Evolutionary conservation across 2,329 filamentous ascomycete species (phyloP).

Genomic region (Nothomitra cinnamomea): DNA sequence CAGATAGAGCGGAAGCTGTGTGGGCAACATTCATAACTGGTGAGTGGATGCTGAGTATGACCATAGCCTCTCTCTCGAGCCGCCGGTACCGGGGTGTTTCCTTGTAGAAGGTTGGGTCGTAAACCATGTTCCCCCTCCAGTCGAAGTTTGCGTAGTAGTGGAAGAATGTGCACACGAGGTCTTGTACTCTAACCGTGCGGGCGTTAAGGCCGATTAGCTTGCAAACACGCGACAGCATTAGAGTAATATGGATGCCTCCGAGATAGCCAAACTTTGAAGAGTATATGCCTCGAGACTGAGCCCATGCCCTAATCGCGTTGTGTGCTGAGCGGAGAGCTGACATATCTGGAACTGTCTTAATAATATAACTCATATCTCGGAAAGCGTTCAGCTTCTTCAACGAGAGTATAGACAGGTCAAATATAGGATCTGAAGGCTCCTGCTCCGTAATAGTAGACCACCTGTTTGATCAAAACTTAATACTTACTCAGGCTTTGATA

Average conservation of each 20-base stretch:
- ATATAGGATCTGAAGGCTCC: constrained; percentile 34
- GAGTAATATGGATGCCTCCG: constrained; percentile 44
- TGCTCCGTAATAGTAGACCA: constrained; percentile 24
- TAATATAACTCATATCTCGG: constrained; percentile 43
- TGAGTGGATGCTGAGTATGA: constrained; percentile 43
- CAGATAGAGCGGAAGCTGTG: constrained; percentile 35
- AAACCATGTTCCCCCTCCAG: constrained; percentile 37
- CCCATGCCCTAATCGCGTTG: constrained; percentile 44
- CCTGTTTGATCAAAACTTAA: constrained; percentile 11
- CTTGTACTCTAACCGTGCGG: constrained; percentile 20
- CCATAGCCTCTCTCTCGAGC: constrained; percentile 38
- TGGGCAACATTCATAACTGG: constrained; percentile 43
- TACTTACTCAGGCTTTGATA: neutral
- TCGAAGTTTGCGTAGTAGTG: constrained; percentile 42
- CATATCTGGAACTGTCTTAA: constrained; percentile 22
- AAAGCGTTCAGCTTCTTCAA: constrained; percentile 46
- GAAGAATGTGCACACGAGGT: constrained; percentile 44
- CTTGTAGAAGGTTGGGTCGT: constrained; percentile 38
- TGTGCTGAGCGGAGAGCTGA: constrained; percentile 39
- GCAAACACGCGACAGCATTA: constrained; percentile 34
- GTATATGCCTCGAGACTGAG: constrained; percentile 43
- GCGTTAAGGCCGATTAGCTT: constrained; percentile 32
- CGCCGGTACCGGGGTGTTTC: constrained; percentile 12
- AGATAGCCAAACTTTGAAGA: constrained; percentile 48
- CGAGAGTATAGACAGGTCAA: constrained; percentile 36